Percentiles rank a stretch among this genome's conserved stretches.
Conservation (phyloP, 805 yeast species). For the Cyberlindnera euphorbiiphila region DNA sequence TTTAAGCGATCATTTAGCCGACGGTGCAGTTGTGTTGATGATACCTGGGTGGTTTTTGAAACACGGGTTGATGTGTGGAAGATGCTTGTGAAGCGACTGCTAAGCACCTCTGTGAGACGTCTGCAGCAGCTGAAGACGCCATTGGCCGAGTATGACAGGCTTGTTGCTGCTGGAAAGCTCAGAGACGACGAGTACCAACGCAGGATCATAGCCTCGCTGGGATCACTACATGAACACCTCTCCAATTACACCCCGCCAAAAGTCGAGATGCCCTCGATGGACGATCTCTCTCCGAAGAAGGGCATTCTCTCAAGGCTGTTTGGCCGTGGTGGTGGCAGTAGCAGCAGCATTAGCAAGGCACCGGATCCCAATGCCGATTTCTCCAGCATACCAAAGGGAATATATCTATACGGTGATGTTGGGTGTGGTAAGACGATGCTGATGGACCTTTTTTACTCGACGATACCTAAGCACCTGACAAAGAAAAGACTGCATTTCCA, state of each 20-base stretch:
- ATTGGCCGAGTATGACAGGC: conserved; percentile 45
- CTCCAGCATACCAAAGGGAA: conserved; percentile 64
- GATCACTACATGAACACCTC: conserved; percentile 54
- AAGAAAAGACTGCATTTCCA: conserved; percentile 89
- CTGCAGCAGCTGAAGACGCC: conserved; percentile 36
- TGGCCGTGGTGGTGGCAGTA: too few relatives aligned
- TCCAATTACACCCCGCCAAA: conserved; percentile 57
- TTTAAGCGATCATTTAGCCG: too few relatives aligned
- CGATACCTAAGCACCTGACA: conserved; percentile 73
- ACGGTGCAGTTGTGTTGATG: too few relatives aligned
- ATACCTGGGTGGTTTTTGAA: neutral
- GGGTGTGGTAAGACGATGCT: conserved; percentile 99
- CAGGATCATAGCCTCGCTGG: conserved; percentile 58
- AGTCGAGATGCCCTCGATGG: conserved; percentile 49
- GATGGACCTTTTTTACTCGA: conserved; percentile 89
- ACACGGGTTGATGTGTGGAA: neutral
- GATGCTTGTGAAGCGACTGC: conserved; percentile 9
- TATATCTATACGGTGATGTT: conserved; percentile 93
- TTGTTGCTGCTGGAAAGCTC: conserved; percentile 46
- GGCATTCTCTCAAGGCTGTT: conserved; percentile 35
- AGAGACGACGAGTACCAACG: conserved; percentile 81
- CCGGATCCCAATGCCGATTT: conserved; percentile 21
- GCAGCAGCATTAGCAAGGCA: conserved; percentile 1
- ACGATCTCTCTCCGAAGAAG: conserved; percentile 46
- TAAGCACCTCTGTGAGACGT: conserved; percentile 8